Evolutionary conservation across 2,329 filamentous ascomycete species (phyloP).

Genomic region (Phaeosphaeriaceae sp.): DNA sequence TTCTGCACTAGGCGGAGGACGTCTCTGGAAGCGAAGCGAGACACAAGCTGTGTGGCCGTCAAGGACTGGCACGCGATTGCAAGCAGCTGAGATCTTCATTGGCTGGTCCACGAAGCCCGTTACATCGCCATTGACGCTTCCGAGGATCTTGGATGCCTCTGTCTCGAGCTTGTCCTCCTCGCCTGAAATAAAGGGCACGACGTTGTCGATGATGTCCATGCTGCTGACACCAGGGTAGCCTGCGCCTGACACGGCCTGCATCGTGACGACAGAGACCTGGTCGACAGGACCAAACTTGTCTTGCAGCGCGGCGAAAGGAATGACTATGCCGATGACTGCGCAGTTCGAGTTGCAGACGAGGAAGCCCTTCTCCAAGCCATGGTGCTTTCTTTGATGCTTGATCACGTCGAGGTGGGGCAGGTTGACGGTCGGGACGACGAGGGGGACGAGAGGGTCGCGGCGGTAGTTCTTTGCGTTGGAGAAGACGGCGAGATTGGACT

Average conservation of each 20-base stretch:
- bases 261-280: conserved; percentile 84
- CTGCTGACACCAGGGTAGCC: conserved; percentile 87
- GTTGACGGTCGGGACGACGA: conserved; percentile 96
- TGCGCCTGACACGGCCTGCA: conserved; percentile 93
- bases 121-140: conserved; percentile 71
- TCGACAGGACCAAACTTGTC: conserved; percentile 80
- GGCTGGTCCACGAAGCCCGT: conserved; percentile 80
- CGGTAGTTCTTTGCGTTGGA: conserved; percentile 99
- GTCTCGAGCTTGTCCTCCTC: conserved; percentile 97
- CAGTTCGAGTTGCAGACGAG: conserved; percentile 98
- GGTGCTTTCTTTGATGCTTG: conserved; percentile 80
- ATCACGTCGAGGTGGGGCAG: conserved; percentile 85
- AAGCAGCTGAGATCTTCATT: conserved; percentile 83
- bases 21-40: conserved; percentile 79
- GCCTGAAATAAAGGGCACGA: conserved; percentile 89
- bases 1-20: conserved; percentile 75
- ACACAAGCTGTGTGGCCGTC: conserved; percentile 97
- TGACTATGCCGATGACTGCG: conserved; percentile 94
- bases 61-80: conserved; percentile 92
- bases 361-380: conserved; percentile 81
- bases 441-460: conserved; percentile 84
- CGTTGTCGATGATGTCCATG: conserved; percentile 97
- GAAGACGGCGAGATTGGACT: conserved; percentile 88
- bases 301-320: conserved; percentile 90
- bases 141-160: conserved; percentile 94